Conservation (phyloP, 331 rosid genomes). For the Rhamnella rubrinervis region DNA sequence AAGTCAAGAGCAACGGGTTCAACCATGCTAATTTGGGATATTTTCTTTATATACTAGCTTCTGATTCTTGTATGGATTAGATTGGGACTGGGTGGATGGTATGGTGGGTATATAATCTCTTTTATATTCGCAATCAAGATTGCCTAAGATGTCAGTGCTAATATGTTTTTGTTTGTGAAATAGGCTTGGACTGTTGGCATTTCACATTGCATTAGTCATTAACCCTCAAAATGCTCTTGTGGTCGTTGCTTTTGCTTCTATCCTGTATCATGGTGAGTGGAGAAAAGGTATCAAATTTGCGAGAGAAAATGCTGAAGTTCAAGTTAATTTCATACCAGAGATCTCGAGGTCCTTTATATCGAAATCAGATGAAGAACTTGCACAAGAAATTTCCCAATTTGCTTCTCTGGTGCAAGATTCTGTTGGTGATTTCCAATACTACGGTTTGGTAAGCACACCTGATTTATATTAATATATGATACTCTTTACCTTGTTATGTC, state of each 20-base stretch:
- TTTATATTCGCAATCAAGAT: constrained; percentile 4
- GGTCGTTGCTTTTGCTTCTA: constrained; percentile 68
- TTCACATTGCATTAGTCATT: constrained; percentile 72
- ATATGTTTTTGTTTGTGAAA: background rate
- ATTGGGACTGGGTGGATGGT: constrained; percentile 5
- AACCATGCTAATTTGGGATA: no score
- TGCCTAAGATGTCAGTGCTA: constrained; percentile 4
- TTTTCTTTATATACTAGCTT: no score
- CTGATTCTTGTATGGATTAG: no score
- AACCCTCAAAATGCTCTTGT: constrained; percentile 70
- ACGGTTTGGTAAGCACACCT: constrained; percentile 55
- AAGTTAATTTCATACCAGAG: constrained; percentile 64
- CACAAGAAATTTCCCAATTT: constrained; percentile 50
- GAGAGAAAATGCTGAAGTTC: constrained; percentile 40
- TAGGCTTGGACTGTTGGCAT: constrained; percentile 83
- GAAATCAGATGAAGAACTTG: constrained; percentile 65
- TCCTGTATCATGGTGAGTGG: constrained; percentile 80
- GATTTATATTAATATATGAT: background rate
- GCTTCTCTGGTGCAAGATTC: constrained; percentile 57
- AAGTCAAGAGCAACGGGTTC: no score
- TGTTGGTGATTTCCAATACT: constrained; percentile 25
- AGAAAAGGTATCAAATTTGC: constrained; percentile 64
- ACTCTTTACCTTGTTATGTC: no score
- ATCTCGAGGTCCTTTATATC: constrained; percentile 37
- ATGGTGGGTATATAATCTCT: constrained; percentile 10